Percentiles rank a stretch among this genome's conserved stretches.
Conservation (phyloP, 2,329 filamentous ascomycete genomes). For the Aureobasidium sp. region DNA sequence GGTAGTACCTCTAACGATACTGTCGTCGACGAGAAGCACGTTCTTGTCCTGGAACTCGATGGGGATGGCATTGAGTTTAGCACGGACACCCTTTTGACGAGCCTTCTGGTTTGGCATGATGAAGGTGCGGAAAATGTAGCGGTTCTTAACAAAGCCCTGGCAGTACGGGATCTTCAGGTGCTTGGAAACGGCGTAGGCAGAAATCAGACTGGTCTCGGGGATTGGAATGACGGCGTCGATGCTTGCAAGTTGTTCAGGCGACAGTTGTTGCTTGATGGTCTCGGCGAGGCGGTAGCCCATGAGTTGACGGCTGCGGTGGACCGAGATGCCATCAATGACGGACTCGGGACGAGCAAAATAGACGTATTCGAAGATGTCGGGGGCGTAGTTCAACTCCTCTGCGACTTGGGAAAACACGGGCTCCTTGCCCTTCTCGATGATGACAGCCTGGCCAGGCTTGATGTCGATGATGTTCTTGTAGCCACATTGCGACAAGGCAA, state of each 20-base stretch:
- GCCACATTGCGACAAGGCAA: constrained; percentile 72
- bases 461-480: constrained; percentile 71
- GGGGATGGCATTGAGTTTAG: constrained; percentile 81
- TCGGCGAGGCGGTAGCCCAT: constrained; percentile 79
- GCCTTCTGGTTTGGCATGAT: constrained; percentile 77
- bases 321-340: constrained; percentile 78
- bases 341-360: constrained; percentile 81
- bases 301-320: constrained; percentile 72
- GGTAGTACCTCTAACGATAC: constrained; percentile 79
- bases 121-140: constrained; percentile 81
- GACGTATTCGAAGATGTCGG: constrained; percentile 81
- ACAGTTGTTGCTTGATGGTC: constrained; percentile 58
- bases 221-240: constrained; percentile 83
- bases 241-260: constrained; percentile 58
- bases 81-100: constrained; percentile 75
- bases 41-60: constrained; percentile 74
- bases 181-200: constrained; percentile 67
- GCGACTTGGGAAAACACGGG: constrained; percentile 71
- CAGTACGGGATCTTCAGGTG: constrained; percentile 67
- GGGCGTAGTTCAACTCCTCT: constrained; percentile 59
- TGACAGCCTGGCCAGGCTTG: constrained; percentile 73
- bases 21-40: constrained; percentile 81
- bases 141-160: constrained; percentile 81
- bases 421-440: constrained; percentile 66
- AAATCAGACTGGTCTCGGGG: constrained; percentile 73